phyloP scores from a whole-genome alignment of 805 yeast genomes.

The Ogataea pilisensis region DNA sequence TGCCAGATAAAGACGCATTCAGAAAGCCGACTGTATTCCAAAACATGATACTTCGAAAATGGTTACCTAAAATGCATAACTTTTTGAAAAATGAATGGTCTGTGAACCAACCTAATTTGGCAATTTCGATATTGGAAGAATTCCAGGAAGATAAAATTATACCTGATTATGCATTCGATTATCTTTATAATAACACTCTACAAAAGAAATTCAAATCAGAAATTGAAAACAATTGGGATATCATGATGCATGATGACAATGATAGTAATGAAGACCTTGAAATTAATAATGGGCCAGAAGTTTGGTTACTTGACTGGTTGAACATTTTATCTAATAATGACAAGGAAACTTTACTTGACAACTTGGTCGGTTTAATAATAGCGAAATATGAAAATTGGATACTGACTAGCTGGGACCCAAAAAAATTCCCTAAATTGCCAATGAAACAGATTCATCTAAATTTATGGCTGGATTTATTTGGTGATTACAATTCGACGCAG shows the following conservation, averaged over 20 bases:
- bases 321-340: conserved; percentile 4
- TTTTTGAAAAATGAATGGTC: conserved; percentile 35
- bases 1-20: no score
- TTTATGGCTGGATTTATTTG: conserved; percentile 33
- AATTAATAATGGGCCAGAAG: conserved; percentile 19
- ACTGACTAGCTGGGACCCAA: conserved; percentile 16
- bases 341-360: conserved; percentile 13
- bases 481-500: conserved; percentile 20
- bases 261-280: conserved; percentile 1
- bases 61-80: conserved; percentile 32
- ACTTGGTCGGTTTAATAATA: conserved; percentile 11
- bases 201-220: conserved; percentile 34
- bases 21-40: conserved; percentile 27
- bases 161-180: conserved; percentile 26
- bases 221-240: conserved; percentile 34
- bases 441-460: conserved; percentile 17
- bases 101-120: conserved; percentile 34
- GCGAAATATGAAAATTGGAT: conserved; percentile 22
- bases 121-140: conserved; percentile 36
- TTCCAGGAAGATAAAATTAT: conserved; percentile 27
- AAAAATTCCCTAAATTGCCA: conserved; percentile 3
- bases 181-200: conserved; percentile 30
- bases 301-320: conserved; percentile 29
- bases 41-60: conserved; percentile 30
- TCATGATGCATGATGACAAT: conserved; percentile 5